Evolutionary conservation across 2,329 filamentous ascomycete species (phyloP).

Genomic region (Cladosporium halotolerans): DNA sequence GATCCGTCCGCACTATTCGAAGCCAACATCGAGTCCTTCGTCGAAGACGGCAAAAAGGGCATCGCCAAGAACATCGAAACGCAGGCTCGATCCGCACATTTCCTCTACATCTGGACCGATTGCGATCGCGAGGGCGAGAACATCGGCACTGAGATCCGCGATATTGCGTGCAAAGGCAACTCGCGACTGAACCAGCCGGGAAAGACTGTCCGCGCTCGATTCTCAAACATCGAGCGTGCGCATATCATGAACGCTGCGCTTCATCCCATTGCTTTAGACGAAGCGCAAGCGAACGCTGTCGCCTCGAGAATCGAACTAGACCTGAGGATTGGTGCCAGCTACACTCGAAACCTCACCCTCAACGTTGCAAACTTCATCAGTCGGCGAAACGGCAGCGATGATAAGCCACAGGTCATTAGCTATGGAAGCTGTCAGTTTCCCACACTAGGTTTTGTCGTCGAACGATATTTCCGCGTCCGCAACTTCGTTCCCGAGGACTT

Average conservation of each 20-base stretch:
- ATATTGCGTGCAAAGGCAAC: constrained; percentile 71
- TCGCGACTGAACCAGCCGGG: constrained; percentile 46
- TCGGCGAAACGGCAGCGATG: constrained; percentile 62
- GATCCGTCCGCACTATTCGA: constrained; percentile 74
- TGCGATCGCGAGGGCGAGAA: constrained; percentile 97
- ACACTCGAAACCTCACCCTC: constrained; percentile 80
- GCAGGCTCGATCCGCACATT: constrained; percentile 65
- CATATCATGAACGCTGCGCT: constrained; percentile 82
- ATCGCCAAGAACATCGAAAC: constrained; percentile 80
- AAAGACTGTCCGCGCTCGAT: constrained; percentile 76
- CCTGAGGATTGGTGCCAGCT: constrained; percentile 83
- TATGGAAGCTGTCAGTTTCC: constrained; percentile 83
- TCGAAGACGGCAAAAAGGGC: constrained; percentile 67
- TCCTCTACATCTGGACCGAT: constrained; percentile 96
- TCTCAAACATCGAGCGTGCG: constrained; percentile 94
- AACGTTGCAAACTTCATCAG: constrained; percentile 67
- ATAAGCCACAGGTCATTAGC: constrained; percentile 41
- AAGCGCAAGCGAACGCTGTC: constrained; percentile 81
- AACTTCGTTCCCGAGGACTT: constrained; percentile 91
- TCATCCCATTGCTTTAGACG: constrained; percentile 70
- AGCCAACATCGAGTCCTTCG: constrained; percentile 63
- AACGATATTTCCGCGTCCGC: constrained; percentile 86
- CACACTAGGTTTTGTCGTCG: constrained; percentile 92
- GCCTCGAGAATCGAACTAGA: constrained; percentile 86
- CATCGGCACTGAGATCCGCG: constrained; percentile 84